Percentiles rank a stretch among this genome's conserved stretches.
These are phyloP conservation scores for Colletotrichum eleusines DNA, from an alignment of 2,329 filamentous ascomycete species.

Conservation along the genomic window DNA sequence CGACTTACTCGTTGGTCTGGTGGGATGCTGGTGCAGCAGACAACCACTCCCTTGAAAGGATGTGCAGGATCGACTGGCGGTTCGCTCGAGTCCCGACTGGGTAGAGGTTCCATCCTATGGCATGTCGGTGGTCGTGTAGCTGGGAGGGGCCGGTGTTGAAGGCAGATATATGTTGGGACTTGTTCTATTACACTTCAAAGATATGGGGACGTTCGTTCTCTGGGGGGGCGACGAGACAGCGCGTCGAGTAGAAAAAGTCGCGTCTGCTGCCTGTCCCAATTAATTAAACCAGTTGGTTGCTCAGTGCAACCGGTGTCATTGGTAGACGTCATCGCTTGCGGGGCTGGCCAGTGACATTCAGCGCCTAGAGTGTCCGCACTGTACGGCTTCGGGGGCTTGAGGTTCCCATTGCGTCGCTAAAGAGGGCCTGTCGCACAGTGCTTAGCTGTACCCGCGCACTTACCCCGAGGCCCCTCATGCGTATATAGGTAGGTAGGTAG, in stretches of 20 bases:
- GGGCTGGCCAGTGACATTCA: constrained; percentile 1
- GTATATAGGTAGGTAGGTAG: not conserved
- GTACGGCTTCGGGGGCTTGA: not conserved
- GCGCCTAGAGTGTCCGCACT: not conserved
- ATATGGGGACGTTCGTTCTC: no score
- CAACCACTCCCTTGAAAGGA: constrained; percentile 77
- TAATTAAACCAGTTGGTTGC: constrained; percentile 27
- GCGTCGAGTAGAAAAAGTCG: constrained; percentile 36
- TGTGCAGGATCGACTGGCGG: constrained; percentile 66
- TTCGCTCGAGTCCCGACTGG: constrained; percentile 42
- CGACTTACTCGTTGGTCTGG: constrained; percentile 79
- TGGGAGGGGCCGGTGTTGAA: not conserved
- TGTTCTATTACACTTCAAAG: not conserved
- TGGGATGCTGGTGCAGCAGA: constrained; percentile 90
- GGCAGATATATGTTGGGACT: not conserved
- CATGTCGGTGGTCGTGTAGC: constrained; percentile 24
- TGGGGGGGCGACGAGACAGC: constrained; percentile 11
- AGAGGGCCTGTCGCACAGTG: not conserved
- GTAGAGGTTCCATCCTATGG: constrained; percentile 33
- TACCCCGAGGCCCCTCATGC: not conserved
- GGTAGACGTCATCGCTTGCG: constrained; percentile 31
- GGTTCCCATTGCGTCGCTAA: not conserved
- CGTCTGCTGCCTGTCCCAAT: constrained; percentile 39
- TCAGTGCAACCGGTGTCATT: constrained; percentile 13
- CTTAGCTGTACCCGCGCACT: not conserved